These are phyloP conservation scores for Vigna unguiculata DNA, from an alignment of 306 rosid species.

Conservation along the genomic window DNA sequence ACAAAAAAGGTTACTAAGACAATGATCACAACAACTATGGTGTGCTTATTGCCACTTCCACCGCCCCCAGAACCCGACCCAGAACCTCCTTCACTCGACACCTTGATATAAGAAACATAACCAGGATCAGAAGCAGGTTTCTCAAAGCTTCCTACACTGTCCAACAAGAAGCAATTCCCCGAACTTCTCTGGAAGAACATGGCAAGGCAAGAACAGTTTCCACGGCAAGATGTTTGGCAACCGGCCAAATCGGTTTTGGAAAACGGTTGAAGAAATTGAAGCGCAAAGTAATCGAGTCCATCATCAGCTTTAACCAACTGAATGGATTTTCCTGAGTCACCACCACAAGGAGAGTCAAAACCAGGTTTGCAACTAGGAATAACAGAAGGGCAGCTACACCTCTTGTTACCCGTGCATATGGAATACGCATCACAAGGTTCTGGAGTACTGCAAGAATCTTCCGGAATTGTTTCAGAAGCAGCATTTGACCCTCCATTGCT, in stretches of 20 bases:
- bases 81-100: constrained; percentile 48
- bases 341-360: constrained; percentile 64
- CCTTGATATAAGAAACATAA: constrained; percentile 76
- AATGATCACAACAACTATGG: constrained; percentile 61
- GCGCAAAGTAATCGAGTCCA: constrained; percentile 72
- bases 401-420: constrained; percentile 53
- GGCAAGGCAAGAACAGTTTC: constrained; percentile 82
- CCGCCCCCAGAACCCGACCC: constrained; percentile 43
- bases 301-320: constrained; percentile 61
- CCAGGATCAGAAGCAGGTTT: constrained; percentile 53
- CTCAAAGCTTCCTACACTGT: constrained; percentile 79
- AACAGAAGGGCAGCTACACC: constrained; percentile 82
- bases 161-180: constrained; percentile 73
- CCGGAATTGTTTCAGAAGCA: constrained; percentile 63
- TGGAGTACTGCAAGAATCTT: constrained; percentile 72
- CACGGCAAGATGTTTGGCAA: constrained; percentile 68
- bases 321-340: constrained; percentile 33
- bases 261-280: constrained; percentile 64
- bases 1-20: constrained; percentile 58
- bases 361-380: constrained; percentile 70
- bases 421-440: constrained; percentile 76
- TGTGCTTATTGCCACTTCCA: constrained; percentile 51
- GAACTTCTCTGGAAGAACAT: constrained; percentile 79
- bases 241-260: constrained; percentile 63
- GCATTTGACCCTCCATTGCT: constrained; percentile 42